These are phyloP conservation scores for Byssoonygena ceratinophila DNA, from an alignment of 2,329 filamentous ascomycete genomes.

Conservation along the genomic window DNA sequence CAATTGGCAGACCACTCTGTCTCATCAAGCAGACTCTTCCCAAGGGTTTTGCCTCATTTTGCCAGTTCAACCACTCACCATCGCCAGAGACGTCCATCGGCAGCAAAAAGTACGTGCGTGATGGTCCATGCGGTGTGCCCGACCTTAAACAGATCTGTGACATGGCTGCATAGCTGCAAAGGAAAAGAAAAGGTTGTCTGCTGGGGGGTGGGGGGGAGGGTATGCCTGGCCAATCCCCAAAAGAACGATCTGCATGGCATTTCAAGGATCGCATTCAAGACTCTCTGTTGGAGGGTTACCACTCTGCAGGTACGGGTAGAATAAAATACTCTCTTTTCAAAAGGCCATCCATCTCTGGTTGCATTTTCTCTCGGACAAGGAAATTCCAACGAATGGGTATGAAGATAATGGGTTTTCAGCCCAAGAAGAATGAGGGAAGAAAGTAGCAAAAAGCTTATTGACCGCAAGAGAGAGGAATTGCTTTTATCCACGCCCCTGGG, in stretches of 20 bases:
- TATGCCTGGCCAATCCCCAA: neutral
- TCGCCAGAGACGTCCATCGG: neutral
- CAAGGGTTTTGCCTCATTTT: too few relatives aligned
- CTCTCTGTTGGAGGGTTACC: neutral
- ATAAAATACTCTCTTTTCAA: too few relatives aligned
- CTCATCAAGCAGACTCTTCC: too few relatives aligned
- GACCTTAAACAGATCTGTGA: neutral
- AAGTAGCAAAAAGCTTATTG: slow-evolving; percentile 1
- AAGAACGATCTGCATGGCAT: slow-evolving; percentile 2
- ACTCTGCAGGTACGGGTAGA: neutral
- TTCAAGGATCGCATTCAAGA: neutral
- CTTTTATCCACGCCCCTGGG: slow-evolving; percentile 6
- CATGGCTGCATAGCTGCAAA: neutral
- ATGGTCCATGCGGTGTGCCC: neutral
- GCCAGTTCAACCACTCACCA: too few relatives aligned
- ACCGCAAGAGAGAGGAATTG: neutral
- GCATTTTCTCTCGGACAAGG: neutral
- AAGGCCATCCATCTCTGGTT: neutral
- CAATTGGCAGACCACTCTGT: too few relatives aligned
- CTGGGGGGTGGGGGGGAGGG: neutral
- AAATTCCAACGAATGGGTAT: neutral
- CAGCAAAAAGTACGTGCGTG: neutral
- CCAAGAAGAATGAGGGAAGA: neutral
- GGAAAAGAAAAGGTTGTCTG: too few relatives aligned
- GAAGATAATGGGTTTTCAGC: neutral